Base-by-base conservation (phyloP, 306 rosid species). In the Quercus ilex region DNA sequence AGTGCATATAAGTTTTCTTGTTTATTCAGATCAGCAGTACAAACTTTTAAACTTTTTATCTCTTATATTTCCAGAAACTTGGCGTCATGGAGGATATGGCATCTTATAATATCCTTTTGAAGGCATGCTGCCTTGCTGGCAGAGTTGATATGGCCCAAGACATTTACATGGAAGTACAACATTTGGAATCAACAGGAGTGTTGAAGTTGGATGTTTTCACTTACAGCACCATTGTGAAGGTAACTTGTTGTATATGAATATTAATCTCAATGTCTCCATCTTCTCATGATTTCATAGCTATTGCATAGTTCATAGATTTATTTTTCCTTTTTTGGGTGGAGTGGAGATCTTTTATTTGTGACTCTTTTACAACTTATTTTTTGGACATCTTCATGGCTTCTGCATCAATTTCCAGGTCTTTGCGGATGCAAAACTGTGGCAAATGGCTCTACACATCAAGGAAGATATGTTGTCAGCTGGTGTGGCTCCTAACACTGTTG, bases 181-280 rank as follows among this genome's bases (percentile, higher is more conserved):
- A 91, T 78, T 86, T 91, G 87, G 97, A 94, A 87, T 92, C 92
- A 30, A 78, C 68, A 28, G 97, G 95, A 81, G 83, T 78, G 76
- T 79, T 95, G 85, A 95, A 92, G 80, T 83, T 92, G 89, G 95
- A 92, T 82, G 95, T 92, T 84, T 95, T 92, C 85, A 95, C 99
- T 65, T 95, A 95, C 95, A 92, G 99, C 89, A 95, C 99, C 43
- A 90, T 95, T 77, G 88, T 92, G 74, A 95, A 95, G 99, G 97
- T 92, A 88, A 60, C 68, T 84, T 43, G 19, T 64, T 49, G 31
- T 49, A 38, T 51, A 79, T 79, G 73, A 55, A 77, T 69, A 80
- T 6, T 71, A 72, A 35, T 19, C 15, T 67, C 51, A 33, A 35
- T n/a, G 1, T 19, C 52, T 35, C 1, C 41, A 26, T 26, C 53